Evolutionary conservation across 495 filamentous ascomycete genomes (phyloP), one percentile per base, ranked within the genome.

Genomic region (Tirmania nivea): DNA sequence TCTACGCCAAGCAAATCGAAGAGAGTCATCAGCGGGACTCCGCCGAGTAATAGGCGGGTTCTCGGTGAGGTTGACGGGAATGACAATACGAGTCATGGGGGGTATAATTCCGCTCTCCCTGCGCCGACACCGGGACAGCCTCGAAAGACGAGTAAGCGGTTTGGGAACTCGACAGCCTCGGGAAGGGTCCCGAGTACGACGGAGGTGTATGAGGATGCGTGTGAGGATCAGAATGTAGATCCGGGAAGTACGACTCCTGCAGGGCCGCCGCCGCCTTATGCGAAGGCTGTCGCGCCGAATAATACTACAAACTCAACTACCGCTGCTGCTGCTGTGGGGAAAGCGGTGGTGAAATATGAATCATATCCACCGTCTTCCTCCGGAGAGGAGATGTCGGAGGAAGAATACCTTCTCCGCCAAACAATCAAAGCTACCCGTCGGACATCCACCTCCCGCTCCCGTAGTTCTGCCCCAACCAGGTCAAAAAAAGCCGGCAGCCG

Each of bases 51-150:
- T 66, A 76, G 79, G 47, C 78, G 73, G 52, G 76, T 80, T 5
- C 80, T 97, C 2, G 87, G 88, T 49, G 90, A 96, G 60, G 81
- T 96, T 55, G 83, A 86, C 55, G 74, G 80, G 59, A 92, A 94
- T 52, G 79, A 84, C 57, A 71, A 69, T 8, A 63, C 68, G 35
- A 75, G 70, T 48, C 69, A 71, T 45, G 72, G 76, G 48, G 69
- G 72, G 10, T 75, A 78, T 56, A 84, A 86, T 51, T 85, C 92
- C 55, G 84, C 87, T 59, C 75, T 99, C 8, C 90, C 90, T 3
- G 90, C 88, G 0, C 90, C 90, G 10, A 99, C 92, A 7, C 90
- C 90, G 0, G 90, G 90, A 14, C 90, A 99, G 63, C 90, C 90
- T 47, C 77, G 90, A 42, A 99, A 99, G 71, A 82, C 79, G 0